Base-by-base conservation (phyloP, 2,329 filamentous ascomycete genomes). In the Calcarisporium arbuscula region DNA sequence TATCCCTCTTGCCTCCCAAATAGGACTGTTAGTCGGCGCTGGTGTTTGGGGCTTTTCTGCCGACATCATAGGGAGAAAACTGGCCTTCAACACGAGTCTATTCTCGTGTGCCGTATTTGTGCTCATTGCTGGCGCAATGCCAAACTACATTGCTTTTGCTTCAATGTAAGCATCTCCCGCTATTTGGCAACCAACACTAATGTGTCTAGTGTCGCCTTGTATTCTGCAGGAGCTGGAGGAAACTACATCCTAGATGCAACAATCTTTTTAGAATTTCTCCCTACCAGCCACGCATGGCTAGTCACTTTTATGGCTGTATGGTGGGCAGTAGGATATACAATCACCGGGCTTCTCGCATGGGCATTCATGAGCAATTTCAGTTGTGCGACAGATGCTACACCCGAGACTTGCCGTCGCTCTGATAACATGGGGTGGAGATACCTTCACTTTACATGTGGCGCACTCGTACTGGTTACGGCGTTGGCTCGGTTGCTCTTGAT, bases 361-460 rank as follows among this genome's bases (percentile, higher is more conserved):
- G 39, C 27, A 5, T 41, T 38, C 12, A 41, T 41, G 39, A 34
- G 31, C 35, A 41, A 38, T 15, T 41, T 35, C 9, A 41, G 35
- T 11, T 41, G 31, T 28, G 35, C 39, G 11, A 35, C 39, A 6
- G 27, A 39, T 16, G 35, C 32, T 5, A 35, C 38, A 12, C 34
- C 34, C 6, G 34, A 20, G 14, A 33, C 25, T 12, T 41, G 39
- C n/a, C 12, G n/a, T 12, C 32, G 31, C 10, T 21, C 28, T 4
- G 35, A 39, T 10, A 41, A 41, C 14, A 41, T 41, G 39, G 39
- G 39, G 15, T 41, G 39, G 39, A 29, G 39, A 33, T 41, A 39
- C 8, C 28, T 41, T 12, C 39, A 38, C 11, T 41, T 38, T 19
- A 41, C 39, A 3, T 32, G 22, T 16, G 35, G 39, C 12, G 28